Evolutionary conservation across 805 yeast species (phyloP).

Genomic region (Saccharomycopsis vini): DNA sequence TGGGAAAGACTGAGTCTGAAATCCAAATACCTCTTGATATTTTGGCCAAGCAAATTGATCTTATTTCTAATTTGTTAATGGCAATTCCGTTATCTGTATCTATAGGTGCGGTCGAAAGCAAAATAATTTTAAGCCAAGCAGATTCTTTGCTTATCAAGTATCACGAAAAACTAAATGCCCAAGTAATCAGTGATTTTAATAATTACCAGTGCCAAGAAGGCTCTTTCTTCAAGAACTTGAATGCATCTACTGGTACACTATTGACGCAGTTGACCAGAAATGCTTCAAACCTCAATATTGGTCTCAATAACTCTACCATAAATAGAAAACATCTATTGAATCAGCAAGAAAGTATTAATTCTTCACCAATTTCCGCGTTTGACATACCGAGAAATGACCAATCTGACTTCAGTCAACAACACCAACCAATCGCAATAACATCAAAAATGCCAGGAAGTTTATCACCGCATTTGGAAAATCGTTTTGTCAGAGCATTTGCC

Average conservation of each 20-base stretch:
- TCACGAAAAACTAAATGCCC: constrained; percentile 12
- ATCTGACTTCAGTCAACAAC: background rate
- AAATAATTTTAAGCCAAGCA: constrained; percentile 28
- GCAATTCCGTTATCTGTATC: constrained; percentile 22
- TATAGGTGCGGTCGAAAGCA: constrained; percentile 21
- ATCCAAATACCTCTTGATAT: constrained; percentile 16
- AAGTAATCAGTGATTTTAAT: constrained; percentile 16
- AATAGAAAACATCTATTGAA: constrained; percentile 1
- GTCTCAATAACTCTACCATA: constrained; percentile 1
- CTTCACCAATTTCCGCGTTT: constrained; percentile 14
- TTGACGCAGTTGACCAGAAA: constrained; percentile 16
- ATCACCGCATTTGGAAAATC: constrained; percentile 8
- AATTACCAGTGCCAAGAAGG: constrained; percentile 14
- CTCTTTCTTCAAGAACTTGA: constrained; percentile 16
- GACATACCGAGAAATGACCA: constrained; percentile 16
- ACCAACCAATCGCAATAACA: background rate
- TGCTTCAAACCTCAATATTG: background rate
- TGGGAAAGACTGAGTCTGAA: background rate
- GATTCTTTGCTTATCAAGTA: constrained; percentile 18
- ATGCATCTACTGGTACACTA: constrained; percentile 18
- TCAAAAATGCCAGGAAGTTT: background rate
- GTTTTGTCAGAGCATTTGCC: constrained; percentile 18
- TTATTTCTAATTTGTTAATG: constrained; percentile 30
- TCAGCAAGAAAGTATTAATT: constrained; percentile 7
- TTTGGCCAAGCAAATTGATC: constrained; percentile 30